These are phyloP conservation scores for Fusarium sp. DNA, from an alignment of 2,329 filamentous ascomycete species.

Conservation along the genomic window DNA sequence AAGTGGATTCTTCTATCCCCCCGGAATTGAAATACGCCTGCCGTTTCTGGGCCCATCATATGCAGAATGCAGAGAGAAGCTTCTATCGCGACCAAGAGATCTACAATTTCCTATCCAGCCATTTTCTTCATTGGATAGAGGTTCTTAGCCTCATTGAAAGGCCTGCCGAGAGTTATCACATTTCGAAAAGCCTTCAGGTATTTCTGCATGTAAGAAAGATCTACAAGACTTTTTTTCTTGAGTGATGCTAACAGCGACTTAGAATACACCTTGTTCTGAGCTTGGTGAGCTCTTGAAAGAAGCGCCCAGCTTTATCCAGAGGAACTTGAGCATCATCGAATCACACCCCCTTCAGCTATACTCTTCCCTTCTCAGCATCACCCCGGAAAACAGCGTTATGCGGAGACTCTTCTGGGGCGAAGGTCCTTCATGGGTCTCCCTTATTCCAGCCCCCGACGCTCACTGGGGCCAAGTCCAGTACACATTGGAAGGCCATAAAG, in stretches of 20 bases:
- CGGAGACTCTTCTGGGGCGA: neutral
- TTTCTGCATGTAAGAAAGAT: neutral
- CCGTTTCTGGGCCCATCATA: conserved; percentile 50
- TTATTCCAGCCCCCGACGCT: neutral
- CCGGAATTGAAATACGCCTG: conserved; percentile 17
- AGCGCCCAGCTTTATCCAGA: neutral
- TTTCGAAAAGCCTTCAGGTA: neutral
- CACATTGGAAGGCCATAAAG: neutral
- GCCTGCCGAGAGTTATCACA: neutral
- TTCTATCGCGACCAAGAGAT: conserved; percentile 32
- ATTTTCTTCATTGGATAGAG: conserved; percentile 59
- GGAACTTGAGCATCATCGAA: neutral
- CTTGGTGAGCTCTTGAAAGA: neutral
- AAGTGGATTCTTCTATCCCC: neutral
- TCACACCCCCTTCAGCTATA: neutral
- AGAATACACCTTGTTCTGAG: neutral
- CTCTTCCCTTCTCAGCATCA: neutral
- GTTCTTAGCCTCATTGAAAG: conserved; percentile 49
- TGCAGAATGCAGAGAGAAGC: conserved; percentile 37
- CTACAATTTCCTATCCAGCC: conserved; percentile 50
- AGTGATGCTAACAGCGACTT: neutral
- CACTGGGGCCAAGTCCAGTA: neutral
- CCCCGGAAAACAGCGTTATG: fast-evolving
- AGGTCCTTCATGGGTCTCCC: neutral
- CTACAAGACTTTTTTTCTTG: neutral